Evolutionary conservation across 257 asterid genomes (phyloP), one percentile per base, ranked within the genome.

Genomic region (Solanum ahanhuiri): DNA sequence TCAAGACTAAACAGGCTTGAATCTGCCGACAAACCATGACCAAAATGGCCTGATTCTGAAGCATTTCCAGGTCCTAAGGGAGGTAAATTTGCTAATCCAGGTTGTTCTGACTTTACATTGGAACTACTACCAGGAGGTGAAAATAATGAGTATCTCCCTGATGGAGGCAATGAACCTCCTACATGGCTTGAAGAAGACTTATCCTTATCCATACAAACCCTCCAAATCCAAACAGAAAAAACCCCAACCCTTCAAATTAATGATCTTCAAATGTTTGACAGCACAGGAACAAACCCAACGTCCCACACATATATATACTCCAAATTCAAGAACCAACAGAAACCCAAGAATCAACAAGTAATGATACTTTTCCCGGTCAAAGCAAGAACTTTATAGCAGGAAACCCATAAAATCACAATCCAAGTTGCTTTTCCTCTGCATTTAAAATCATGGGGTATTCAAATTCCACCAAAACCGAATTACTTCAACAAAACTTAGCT

Each of bases 1-100:
- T 95, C 99, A 84, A 94, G 93, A 89, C 99, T 96, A 85, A 94
- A 96, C 18, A 86, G 91, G 88, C 90, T 83, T 57, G 96, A 91
- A 85, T 92, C 85, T 92, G 94, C 87, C 97, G 93, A 85, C 93
- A 96, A 17, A 89, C 90, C 86, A 76, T 95, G 91, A 87, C 95
- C 92, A 88, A 93, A 93, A 86, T 89, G 94, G 43, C 95, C 93
- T 28, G 89, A 89, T 11, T 95, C 99, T 20, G 93, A 86, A 37
- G 91, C 88, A 88, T 87, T 85, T 64, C 92, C 95, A 15, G 93
- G 93, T 34, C 93, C 95, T 35, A 94, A 85, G 22, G 95, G 98
- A 85, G 95, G 96, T 87, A 96, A 89, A 84, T 83, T 91, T 3
- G 95, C 82, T 23, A 91, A 87, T 86, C 94, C 96, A 2, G 92